Evolutionary conservation across 2,329 filamentous ascomycete genomes (phyloP).

Genomic region (Dactylonectria macrodidyma): DNA sequence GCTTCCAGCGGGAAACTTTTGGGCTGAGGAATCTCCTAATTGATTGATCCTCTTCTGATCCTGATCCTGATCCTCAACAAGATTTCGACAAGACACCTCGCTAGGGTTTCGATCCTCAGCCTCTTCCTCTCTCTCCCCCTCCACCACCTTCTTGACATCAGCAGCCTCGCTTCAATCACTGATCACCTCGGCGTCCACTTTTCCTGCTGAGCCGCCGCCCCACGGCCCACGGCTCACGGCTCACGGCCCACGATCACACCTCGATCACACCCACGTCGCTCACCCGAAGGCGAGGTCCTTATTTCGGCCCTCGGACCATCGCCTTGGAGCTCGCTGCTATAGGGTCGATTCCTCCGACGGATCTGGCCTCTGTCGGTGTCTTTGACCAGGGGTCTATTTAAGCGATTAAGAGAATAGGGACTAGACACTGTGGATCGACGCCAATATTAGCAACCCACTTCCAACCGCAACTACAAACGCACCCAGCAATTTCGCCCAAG

Average conservation of each 20-base stretch:
- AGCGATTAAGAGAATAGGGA: slow-evolving; percentile 18
- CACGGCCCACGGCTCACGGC: slow-evolving; percentile 7
- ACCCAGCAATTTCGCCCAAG: slow-evolving; percentile 1
- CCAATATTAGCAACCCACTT: slow-evolving; percentile 23
- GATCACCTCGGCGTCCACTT: not conserved
- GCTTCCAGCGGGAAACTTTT: slow-evolving; percentile 25
- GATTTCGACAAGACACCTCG: too few relatives aligned
- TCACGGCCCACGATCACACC: too few relatives aligned
- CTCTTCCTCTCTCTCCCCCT: not conserved
- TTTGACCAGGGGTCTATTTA: slow-evolving; percentile 25
- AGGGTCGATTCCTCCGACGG: slow-evolving; percentile 34
- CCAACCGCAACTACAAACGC: slow-evolving; percentile 12
- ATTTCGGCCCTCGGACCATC: slow-evolving; percentile 41
- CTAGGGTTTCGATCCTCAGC: too few relatives aligned
- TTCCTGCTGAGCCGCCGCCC: slow-evolving; percentile 4
- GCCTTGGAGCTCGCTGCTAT: slow-evolving; percentile 36
- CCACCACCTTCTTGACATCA: too few relatives aligned
- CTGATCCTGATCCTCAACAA: not conserved
- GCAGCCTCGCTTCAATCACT: not conserved
- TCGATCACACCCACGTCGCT: slow-evolving; percentile 36
- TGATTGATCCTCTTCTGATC: slow-evolving; percentile 1
- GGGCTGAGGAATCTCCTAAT: slow-evolving; percentile 4
- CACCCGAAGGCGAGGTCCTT: slow-evolving; percentile 39
- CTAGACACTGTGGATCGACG: slow-evolving; percentile 18
- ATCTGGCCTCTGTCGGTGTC: slow-evolving; percentile 26